Base-by-base conservation (phyloP, 345 rosid species). In the Mercurialis annua region DNA sequence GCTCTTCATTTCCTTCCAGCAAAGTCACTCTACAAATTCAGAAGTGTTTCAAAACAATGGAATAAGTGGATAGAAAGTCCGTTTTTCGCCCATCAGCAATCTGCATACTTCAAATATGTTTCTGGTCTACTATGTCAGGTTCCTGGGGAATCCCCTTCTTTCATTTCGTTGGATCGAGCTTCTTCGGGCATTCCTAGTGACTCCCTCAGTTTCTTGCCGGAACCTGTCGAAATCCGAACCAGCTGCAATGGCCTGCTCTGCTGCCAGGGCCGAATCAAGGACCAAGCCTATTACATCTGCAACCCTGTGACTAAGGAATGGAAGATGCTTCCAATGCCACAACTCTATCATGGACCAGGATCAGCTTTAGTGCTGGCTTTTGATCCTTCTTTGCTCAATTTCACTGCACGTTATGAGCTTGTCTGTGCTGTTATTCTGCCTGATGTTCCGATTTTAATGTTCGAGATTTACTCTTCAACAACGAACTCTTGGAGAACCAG, bases 401-500 rank as follows among this genome's bases (percentile, higher is more conserved):
- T 78, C 52, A 0, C 44, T 1, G 18, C 69, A 14, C 20, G 62
- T 38, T 78, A 57, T 51, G 73, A 77, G 75, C 69, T 81, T 12
- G 71, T 77, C 16, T 81, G 83, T 58, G 85, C 75, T 10, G 71
- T 77, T 57, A 42, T 20, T 6, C 3, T 9, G 5, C 44, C 31
- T 48, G 77, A 68, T 59, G 2, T 38, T 4, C 51, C 40, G 6
- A 26, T 46, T 15, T 30, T 79, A 18, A 10, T 8, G 23, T 83
- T 83, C 50, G 85, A 83, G 66, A 81, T 81, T 21, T 83, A 65
- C 73, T 81, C 87, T 26, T 81, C 83, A 18, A 74, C 80, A 67
- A 48, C 82, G 4, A 30, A 44, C 55, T 57, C 84, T 27, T 83
- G 85, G 87, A 77, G 83, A 64, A 29, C 52, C 33, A 38, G 69